Percentiles rank a stretch among this genome's conserved stretches.
Evolutionary conservation across 495 filamentous ascomycete genomes (phyloP).

Genomic region (Talaromyces trachyspermus): DNA sequence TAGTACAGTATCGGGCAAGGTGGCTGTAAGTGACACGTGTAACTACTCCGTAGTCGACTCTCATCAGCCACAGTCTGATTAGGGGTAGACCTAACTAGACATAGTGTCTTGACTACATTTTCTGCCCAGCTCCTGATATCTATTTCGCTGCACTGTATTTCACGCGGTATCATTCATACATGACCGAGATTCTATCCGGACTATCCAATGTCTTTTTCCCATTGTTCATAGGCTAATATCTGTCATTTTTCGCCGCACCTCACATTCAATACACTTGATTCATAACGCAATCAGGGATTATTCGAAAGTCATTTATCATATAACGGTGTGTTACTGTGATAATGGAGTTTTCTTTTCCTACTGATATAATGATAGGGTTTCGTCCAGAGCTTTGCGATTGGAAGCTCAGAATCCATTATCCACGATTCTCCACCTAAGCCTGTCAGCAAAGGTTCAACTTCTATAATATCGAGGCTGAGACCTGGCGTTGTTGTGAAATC

Average conservation of each 20-base stretch:
- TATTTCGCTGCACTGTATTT: too few species aligned
- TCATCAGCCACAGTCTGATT: too few species aligned
- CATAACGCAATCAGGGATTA: background rate
- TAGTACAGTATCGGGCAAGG: too few species aligned
- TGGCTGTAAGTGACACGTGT: too few species aligned
- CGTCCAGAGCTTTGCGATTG: background rate
- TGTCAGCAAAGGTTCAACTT: constrained; percentile 1
- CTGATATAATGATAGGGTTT: background rate
- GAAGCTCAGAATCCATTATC: background rate
- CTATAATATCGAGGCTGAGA: constrained; percentile 4
- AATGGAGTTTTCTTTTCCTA: background rate
- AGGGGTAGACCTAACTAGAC: too few species aligned
- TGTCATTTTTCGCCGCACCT: background rate
- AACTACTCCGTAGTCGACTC: too few species aligned
- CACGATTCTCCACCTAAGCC: background rate
- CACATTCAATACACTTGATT: background rate
- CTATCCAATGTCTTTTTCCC: background rate
- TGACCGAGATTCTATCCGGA: background rate
- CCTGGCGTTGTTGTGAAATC: constrained; percentile 12
- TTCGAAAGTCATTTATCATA: background rate
- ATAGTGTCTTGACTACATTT: too few species aligned
- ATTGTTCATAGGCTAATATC: background rate
- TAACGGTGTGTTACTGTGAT: background rate
- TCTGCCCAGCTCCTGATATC: too few species aligned
- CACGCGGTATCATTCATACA: too few species aligned